These are phyloP conservation scores for Pelargonium fulgidum DNA, from an alignment of 441 rosid species.

Conservation along the genomic window DNA sequence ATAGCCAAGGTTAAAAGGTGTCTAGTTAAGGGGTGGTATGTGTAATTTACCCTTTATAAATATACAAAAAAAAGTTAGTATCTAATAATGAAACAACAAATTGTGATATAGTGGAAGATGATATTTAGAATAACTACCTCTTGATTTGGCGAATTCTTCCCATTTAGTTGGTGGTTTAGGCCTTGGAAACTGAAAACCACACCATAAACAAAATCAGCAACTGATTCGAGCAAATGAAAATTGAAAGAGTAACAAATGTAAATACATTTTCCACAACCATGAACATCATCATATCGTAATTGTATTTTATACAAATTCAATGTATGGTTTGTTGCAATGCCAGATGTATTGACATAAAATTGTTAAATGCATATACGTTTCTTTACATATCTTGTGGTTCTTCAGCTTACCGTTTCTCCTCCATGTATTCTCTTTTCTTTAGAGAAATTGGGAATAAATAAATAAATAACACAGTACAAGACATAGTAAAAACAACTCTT, in stretches of 20 bases:
- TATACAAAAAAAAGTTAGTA: neutral
- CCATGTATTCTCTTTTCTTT: neutral
- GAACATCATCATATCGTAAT: neutral
- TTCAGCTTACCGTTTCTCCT: neutral
- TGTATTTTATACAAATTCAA: neutral
- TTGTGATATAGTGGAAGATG: constrained; percentile 5
- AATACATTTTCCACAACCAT: neutral
- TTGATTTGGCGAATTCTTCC: constrained; percentile 54
- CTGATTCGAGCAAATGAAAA: neutral
- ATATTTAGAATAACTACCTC: constrained; percentile 34
- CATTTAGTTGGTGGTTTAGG: constrained; percentile 62
- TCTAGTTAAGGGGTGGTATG: no score
- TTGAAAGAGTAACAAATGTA: neutral
- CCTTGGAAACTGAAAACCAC: constrained; percentile 53
- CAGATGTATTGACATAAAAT: neutral
- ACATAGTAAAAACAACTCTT: neutral
- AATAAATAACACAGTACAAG: neutral
- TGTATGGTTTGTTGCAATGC: neutral
- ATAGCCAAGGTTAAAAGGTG: no score
- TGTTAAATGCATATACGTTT: neutral
- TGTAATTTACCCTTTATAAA: no score
- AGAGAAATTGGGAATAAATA: no score
- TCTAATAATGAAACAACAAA: neutral
- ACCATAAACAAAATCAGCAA: constrained; percentile 7
- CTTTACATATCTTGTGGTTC: neutral